Base-by-base conservation (phyloP, 768 basidiomycete species). In the Lentinula sp. region DNA sequence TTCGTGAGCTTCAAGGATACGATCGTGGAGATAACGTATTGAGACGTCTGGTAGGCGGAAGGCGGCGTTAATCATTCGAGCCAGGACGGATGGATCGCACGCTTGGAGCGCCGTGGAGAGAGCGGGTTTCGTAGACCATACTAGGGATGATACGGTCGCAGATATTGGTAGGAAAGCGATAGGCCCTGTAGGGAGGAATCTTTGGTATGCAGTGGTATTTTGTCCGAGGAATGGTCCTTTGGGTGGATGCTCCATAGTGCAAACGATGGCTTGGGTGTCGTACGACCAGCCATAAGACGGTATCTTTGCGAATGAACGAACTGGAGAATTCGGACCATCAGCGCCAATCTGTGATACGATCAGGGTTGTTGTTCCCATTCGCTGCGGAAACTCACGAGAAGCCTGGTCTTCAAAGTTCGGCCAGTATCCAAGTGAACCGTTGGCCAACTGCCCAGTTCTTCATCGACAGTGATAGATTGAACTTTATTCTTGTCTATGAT, bases 301-400 rank as follows among this genome's bases (percentile, higher is more conserved):
- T 64, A 98, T 97, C 28, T 85, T 79, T 0, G 95, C 90, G 69
- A 88, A 98, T 28, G 86, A 71, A 50, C 95, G 85, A 23, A 98
- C 97, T 10, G 95, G 95, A 0, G 95, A 98, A 68, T 94, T 95
- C 71, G 86, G 88, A 3, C 97, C 97, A 68, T 98, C 97, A 4
- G 97, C 96, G 16, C 97, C 96, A 37, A 98, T 85, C 91, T 93
- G 65, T 23, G 41, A 54, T n/a, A 23, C 18, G 48, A 59, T 23
- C 37, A 53, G 48, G 39, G 60, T 33, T 33, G 20, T 53, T 23
- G 12, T 56, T 50, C 63, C 46, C 16, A 8, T 41, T 8, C 48
- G 33, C 41, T 9, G 36, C 45, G 32, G 23, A 32, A 57, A 76
- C 81, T 74, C 66, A 94, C 92, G 60, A 97, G 76, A 39, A 97